Evolutionary conservation across 2,329 filamentous ascomycete genomes (phyloP).

Genomic region (Dothideomycetes sp.): DNA sequence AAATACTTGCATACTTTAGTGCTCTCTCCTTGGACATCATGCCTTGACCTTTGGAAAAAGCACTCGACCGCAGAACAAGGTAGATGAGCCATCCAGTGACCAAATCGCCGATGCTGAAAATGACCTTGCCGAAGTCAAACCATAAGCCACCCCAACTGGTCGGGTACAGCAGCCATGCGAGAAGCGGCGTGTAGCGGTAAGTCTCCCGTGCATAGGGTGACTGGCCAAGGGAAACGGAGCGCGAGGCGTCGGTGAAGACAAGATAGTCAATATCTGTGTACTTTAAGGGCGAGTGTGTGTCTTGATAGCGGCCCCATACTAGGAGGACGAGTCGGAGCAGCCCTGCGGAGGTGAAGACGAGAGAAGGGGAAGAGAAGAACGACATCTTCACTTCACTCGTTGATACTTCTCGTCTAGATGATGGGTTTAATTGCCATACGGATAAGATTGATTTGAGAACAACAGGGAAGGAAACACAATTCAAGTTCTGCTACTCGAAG

Average conservation of each 20-base stretch:
- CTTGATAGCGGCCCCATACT: conserved; percentile 84
- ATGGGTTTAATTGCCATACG: too few species aligned
- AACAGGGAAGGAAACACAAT: too few species aligned
- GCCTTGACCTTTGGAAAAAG: conserved; percentile 10
- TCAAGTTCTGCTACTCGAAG: too few species aligned
- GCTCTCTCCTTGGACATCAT: conserved; percentile 40
- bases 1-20: conserved; percentile 70
- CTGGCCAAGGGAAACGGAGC: conserved; percentile 54
- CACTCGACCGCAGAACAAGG: conserved; percentile 31
- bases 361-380: conserved; percentile 4
- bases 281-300: conserved; percentile 82
- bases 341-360: conserved; percentile 35
- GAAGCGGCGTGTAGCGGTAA: conserved; percentile 89
- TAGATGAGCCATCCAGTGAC: conserved; percentile 71
- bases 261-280: conserved; percentile 99
- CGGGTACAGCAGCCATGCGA: conserved; percentile 83
- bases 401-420: too few species aligned
- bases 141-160: conserved; percentile 53
- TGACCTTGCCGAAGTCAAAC: conserved; percentile 76
- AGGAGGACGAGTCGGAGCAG: conserved; percentile 63
- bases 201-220: conserved; percentile 86
- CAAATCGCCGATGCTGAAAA: conserved; percentile 78
- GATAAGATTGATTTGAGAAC: too few species aligned
- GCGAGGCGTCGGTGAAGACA: conserved; percentile 92
- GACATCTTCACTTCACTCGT: too few species aligned